Percentiles rank a stretch among this genome's conserved stretches.
Conservation (phyloP, 441 rosid genomes). For the Pelargonium fulgidum region DNA sequence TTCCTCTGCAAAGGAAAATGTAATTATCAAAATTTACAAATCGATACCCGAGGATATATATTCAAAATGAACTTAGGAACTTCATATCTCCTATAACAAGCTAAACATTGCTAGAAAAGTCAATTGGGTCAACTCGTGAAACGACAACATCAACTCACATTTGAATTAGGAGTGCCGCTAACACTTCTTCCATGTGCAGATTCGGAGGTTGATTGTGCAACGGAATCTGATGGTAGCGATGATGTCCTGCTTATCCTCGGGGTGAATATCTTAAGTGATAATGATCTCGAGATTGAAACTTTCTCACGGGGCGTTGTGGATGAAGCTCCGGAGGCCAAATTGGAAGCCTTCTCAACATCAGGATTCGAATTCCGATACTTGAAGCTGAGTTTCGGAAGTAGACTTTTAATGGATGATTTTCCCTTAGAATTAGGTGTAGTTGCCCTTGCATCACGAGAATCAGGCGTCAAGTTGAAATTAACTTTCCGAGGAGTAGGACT, state of each 20-base stretch:
- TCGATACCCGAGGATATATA: background rate
- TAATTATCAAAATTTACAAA: background rate
- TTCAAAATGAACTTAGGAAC: background rate
- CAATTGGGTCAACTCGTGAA: slow-evolving; percentile 4
- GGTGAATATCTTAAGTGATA: slow-evolving; percentile 76
- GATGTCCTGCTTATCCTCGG: slow-evolving; percentile 79
- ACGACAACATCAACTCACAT: slow-evolving; percentile 39
- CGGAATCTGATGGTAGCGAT: slow-evolving; percentile 62
- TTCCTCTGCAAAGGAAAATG: slow-evolving; percentile 27
- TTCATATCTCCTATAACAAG: background rate
- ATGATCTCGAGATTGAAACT: slow-evolving; percentile 65
- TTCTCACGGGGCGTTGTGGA: slow-evolving; percentile 41
- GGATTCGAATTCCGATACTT: slow-evolving; percentile 41
- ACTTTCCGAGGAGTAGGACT: slow-evolving; percentile 81
- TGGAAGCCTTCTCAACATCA: slow-evolving; percentile 49
- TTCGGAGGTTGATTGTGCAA: slow-evolving; percentile 40
- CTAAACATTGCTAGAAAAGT: slow-evolving; percentile 3
- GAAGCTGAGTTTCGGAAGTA: slow-evolving; percentile 68
- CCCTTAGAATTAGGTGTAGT: slow-evolving; percentile 41
- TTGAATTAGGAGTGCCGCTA: slow-evolving; percentile 30
- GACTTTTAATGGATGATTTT: slow-evolving; percentile 62
- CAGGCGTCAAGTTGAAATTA: slow-evolving; percentile 57
- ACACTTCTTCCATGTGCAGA: slow-evolving; percentile 37
- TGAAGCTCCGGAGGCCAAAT: slow-evolving; percentile 32
- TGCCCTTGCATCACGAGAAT: slow-evolving; percentile 36